Conservation (phyloP, 1,139 yeast genomes). For the Scheffersomyces segobiensis region DNA sequence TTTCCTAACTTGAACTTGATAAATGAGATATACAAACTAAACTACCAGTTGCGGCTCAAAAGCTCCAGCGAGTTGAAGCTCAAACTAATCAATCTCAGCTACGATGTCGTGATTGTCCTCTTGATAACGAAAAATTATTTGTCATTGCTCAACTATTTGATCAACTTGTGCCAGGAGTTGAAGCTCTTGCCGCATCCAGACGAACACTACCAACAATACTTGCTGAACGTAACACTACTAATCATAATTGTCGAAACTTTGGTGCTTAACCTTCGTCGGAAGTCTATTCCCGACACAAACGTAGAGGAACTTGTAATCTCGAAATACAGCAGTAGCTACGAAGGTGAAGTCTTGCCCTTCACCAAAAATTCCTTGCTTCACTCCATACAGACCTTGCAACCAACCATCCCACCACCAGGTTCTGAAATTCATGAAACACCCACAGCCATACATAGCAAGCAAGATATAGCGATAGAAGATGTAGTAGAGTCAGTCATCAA, state of each 20-base stretch:
- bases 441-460: not conserved
- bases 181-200: not conserved
- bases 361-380: slow-evolving; percentile 16
- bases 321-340: slow-evolving; percentile 7
- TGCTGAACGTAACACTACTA: slow-evolving; percentile 23
- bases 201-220: slow-evolving; percentile 10
- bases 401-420: slow-evolving; percentile 8
- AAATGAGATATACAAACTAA: slow-evolving; percentile 42
- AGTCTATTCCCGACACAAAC: slow-evolving; percentile 5
- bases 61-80: slow-evolving; percentile 9
- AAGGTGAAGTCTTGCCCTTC: slow-evolving; percentile 6
- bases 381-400: slow-evolving; percentile 19
- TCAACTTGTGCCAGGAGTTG: slow-evolving; percentile 21
- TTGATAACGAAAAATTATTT: slow-evolving; percentile 31
- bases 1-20: slow-evolving; percentile 36
- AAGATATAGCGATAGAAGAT: slow-evolving; percentile 10
- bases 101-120: slow-evolving; percentile 33
- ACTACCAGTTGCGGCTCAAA: slow-evolving; percentile 36
- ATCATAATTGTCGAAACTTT: slow-evolving; percentile 18
- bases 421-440: not conserved
- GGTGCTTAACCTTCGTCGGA: slow-evolving; percentile 1
- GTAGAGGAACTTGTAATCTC: slow-evolving; percentile 3
- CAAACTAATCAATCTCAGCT: slow-evolving; percentile 32
- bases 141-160: slow-evolving; percentile 28
- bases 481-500: slow-evolving; percentile 17